Percentiles rank a stretch among this genome's conserved stretches.
Conservation (phyloP, 768 basidiomycete species). For the Crucibulum laeve region DNA sequence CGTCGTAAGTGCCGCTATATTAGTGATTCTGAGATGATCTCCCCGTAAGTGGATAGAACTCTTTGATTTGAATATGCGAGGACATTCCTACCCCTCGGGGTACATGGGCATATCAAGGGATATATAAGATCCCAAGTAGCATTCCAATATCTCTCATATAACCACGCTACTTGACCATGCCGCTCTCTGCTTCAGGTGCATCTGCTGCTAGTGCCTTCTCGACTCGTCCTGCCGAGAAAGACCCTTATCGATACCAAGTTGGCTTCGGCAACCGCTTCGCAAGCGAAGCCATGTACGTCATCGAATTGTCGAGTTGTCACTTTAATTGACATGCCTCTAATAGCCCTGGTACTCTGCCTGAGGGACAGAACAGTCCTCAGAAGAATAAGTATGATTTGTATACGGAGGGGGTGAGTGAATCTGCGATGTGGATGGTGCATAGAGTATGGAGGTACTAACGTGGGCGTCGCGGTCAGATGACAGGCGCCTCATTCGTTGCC, state of each 20-base stretch:
- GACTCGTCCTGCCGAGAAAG: slow-evolving; percentile 32
- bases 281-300: slow-evolving; percentile 47
- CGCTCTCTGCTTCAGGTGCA: slow-evolving; percentile 25
- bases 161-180: slow-evolving; percentile 11
- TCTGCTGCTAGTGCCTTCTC: slow-evolving; percentile 35
- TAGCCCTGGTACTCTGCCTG: slow-evolving; percentile 53
- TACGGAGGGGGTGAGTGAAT: slow-evolving; percentile 44
- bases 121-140: not conserved
- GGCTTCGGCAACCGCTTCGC: slow-evolving; percentile 58
- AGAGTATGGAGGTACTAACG: not conserved
- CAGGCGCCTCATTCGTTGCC: slow-evolving; percentile 56
- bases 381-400: slow-evolving; percentile 61
- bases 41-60: not conserved
- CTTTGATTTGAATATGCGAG: not conserved
- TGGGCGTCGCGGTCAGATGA: slow-evolving; percentile 37
- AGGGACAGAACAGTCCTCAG: slow-evolving; percentile 60
- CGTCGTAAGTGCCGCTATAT: not conserved
- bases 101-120: not conserved
- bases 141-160: not conserved
- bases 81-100: not conserved
- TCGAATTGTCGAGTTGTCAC: not conserved
- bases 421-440: not conserved
- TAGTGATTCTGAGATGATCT: not conserved
- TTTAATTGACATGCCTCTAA: not conserved
- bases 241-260: slow-evolving; percentile 55